Evolutionary conservation across 805 yeast genomes (phyloP).

Genomic region (Komagataella pseudopastoris): DNA sequence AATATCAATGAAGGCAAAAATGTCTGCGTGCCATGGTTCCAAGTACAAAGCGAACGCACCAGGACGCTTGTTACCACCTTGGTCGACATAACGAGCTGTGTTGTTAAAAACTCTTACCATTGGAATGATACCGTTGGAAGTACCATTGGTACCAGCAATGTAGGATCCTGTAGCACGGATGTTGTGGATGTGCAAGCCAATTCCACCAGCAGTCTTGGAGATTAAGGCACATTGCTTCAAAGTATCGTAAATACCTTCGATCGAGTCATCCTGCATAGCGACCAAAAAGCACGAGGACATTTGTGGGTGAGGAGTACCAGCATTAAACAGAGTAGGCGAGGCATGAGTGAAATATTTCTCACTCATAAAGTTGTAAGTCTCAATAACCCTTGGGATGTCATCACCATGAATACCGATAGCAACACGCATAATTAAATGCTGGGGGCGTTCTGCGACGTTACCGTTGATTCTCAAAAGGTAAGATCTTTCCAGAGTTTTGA

Average conservation of each 20-base stretch:
- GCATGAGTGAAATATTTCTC: constrained; percentile 47
- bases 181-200: constrained; percentile 48
- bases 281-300: constrained; percentile 53
- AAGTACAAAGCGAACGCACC: constrained; percentile 50
- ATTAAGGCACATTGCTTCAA: constrained; percentile 48
- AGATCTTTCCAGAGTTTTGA: constrained; percentile 48
- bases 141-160: constrained; percentile 51
- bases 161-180: constrained; percentile 47
- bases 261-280: constrained; percentile 51
- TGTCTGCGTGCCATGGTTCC: constrained; percentile 54
- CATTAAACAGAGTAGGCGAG: constrained; percentile 48
- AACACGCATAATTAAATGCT: constrained; percentile 48
- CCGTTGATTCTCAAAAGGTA: constrained; percentile 41
- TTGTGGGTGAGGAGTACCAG: constrained; percentile 47
- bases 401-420: constrained; percentile 47
- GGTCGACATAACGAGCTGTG: constrained; percentile 52
- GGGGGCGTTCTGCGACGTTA: constrained; percentile 48
- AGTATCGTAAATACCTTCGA: constrained; percentile 50
- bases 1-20: constrained; percentile 43
- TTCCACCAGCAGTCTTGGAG: constrained; percentile 52
- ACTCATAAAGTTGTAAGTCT: constrained; percentile 47
- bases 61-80: constrained; percentile 55
- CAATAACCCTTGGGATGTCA: constrained; percentile 37
- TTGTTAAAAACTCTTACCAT: constrained; percentile 52
- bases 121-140: constrained; percentile 49